Evolutionary conservation across 2,329 filamentous ascomycete genomes (phyloP).

Genomic region (Aulographum hederae): DNA sequence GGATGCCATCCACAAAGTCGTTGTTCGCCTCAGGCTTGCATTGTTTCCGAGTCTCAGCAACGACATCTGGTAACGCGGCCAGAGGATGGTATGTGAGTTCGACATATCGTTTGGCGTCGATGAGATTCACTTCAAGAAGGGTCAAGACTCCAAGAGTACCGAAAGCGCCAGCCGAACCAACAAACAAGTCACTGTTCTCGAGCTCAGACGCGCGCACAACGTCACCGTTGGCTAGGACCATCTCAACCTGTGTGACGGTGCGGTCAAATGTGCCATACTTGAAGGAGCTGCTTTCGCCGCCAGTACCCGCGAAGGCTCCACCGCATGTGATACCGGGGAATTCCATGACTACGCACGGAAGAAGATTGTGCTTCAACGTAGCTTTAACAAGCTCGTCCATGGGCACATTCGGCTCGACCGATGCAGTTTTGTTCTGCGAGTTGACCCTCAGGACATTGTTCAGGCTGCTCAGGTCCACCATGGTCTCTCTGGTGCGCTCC

Average conservation of each 20-base stretch:
- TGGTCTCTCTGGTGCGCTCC: slow-evolving; percentile 25
- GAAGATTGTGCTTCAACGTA: slow-evolving; percentile 34
- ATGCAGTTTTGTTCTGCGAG: slow-evolving; percentile 29
- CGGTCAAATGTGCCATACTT: slow-evolving; percentile 47
- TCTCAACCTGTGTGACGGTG: slow-evolving; percentile 43
- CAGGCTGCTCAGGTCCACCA: slow-evolving; percentile 49
- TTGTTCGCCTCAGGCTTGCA: slow-evolving; percentile 15
- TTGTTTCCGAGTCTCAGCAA: neutral
- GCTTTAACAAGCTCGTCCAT: slow-evolving; percentile 46
- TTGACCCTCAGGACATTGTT: slow-evolving; percentile 45
- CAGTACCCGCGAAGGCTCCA: slow-evolving; percentile 48
- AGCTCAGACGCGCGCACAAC: slow-evolving; percentile 34
- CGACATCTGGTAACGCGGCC: slow-evolving; percentile 20
- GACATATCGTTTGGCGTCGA: slow-evolving; percentile 27
- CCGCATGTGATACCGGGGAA: slow-evolving; percentile 54
- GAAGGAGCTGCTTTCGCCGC: slow-evolving; percentile 53
- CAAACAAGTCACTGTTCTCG: slow-evolving; percentile 41
- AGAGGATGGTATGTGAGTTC: slow-evolving; percentile 30
- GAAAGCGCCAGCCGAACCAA: slow-evolving; percentile 46
- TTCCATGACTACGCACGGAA: slow-evolving; percentile 52
- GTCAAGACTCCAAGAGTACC: slow-evolving; percentile 52
- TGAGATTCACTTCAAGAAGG: slow-evolving; percentile 29
- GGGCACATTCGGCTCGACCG: slow-evolving; percentile 51
- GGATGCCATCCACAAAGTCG: slow-evolving; percentile 32
- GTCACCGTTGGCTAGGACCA: slow-evolving; percentile 44